Base-by-base conservation (phyloP, 1,139 yeast species). In the Zhuliangozyma parablackwelliae region DNA sequence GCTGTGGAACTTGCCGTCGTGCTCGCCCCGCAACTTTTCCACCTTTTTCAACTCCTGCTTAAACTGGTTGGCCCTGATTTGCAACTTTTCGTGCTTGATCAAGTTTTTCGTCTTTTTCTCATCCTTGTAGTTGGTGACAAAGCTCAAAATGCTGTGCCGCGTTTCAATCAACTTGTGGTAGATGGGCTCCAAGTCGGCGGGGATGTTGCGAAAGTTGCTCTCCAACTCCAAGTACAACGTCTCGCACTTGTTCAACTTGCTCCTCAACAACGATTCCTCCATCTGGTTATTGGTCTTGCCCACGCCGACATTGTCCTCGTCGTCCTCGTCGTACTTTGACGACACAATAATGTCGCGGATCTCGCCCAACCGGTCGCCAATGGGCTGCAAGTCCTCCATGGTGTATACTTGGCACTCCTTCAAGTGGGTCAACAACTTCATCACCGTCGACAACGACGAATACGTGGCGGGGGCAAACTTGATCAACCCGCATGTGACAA, bases 381-480 rank as follows among this genome's bases (percentile, higher is more conserved):
- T 85, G 2, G 96, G 95, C 42, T 69, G 65, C 45, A 89, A 72
- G 55, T 92, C 97, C 49, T 83, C 87, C 43, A 78, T 78, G 1
- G 97, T 89, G 59, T 82, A 89, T 12, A 86, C 87, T 40, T 80
- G 80, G 39, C 88, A 78, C 52, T 86, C 96, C 47, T 78, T 75
- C 43, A 90, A 67, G 60, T 90, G 97, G 44, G 80, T 85, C 46
- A 92, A 69, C 42, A 92, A 65, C 49, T 92, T 78, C 60, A 80
- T 80, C 9, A 92, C 95, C 0, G 97, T 87, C 32, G 89, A 74
- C 34, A 90, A 66, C 7, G 95, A 85, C 7, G 96, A 89, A 61
- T 85, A 92, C 1, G 96, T 87, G 3, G 97, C 96, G 1, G 97
- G 96, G 1, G 96, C 96, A 31, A 87, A 77, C 49, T 88, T 82